phyloP scores from a whole-genome alignment of 2,329 filamentous ascomycete genomes.

The Elsinoe australis region DNA sequence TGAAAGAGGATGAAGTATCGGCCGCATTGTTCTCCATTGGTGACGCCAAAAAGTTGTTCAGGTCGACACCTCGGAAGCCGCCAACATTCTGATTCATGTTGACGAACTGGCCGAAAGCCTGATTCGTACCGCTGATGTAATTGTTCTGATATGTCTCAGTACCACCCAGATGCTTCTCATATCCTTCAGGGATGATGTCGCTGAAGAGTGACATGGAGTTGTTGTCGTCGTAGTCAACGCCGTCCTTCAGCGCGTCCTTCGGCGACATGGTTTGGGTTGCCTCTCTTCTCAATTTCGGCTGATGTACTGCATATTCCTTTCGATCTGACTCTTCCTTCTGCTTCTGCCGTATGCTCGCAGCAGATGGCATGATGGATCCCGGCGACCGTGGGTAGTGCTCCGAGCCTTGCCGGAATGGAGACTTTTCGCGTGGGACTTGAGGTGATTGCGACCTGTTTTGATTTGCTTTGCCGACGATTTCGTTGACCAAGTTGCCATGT shows the following conservation, averaged over 20 bases:
- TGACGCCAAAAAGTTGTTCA: conserved; percentile 26
- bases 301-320: conserved; percentile 29
- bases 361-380: conserved; percentile 43
- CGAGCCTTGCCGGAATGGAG: conserved; percentile 68
- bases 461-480: conserved; percentile 72
- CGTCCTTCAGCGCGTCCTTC: conserved; percentile 83
- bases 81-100: conserved; percentile 18
- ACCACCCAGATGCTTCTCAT: conserved; percentile 29
- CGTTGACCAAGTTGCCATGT: conserved; percentile 57
- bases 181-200: conserved; percentile 35
- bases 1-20: conserved; percentile 25
- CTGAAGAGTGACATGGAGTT: conserved; percentile 67
- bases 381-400: conserved; percentile 37
- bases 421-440: conserved; percentile 55
- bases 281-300: conserved; percentile 30
- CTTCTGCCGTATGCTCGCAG: conserved; percentile 54
- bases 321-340: conserved; percentile 55
- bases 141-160: conserved; percentile 37
- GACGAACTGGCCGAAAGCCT: conserved; percentile 37
- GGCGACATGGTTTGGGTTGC: conserved; percentile 79
- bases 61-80: conserved; percentile 29
- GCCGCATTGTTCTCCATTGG: conserved; percentile 20
- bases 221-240: conserved; percentile 65
- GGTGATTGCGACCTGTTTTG: conserved; percentile 56
- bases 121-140: conserved; percentile 38